phyloP scores from a whole-genome alignment of 257 asterid genomes.

The Nicotiana paniculata region DNA sequence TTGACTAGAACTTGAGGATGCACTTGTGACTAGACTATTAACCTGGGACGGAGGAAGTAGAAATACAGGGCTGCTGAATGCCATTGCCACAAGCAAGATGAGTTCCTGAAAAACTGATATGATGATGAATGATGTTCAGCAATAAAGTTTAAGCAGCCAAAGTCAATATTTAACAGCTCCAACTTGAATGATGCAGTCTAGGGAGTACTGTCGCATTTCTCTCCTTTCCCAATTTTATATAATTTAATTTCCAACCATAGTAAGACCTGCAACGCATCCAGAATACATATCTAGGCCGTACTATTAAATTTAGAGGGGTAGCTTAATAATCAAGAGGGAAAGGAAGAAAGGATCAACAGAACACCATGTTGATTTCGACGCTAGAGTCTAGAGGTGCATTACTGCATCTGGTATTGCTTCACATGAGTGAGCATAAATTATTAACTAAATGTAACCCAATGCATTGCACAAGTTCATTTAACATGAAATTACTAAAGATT shows the following conservation, averaged over 20 bases:
- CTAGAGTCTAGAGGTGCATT: background rate
- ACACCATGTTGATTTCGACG: too few relatives aligned
- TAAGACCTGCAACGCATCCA: background rate
- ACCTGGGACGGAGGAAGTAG: constrained; percentile 65
- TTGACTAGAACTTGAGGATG: background rate
- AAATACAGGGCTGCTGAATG: constrained; percentile 61
- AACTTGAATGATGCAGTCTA: constrained; percentile 1
- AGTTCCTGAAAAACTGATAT: constrained; percentile 68
- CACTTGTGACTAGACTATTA: background rate
- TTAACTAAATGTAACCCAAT: background rate
- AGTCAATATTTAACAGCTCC: background rate
- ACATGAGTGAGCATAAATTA: background rate
- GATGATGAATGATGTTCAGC: background rate
- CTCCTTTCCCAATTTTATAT: background rate
- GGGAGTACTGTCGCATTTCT: background rate
- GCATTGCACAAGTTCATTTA: too few relatives aligned
- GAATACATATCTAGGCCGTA: background rate
- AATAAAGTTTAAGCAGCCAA: background rate
- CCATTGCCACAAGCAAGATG: constrained; percentile 56
- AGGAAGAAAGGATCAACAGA: too few relatives aligned
- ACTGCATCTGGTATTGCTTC: background rate
- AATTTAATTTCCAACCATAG: too few relatives aligned
- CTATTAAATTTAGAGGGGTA: background rate
- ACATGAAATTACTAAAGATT: too few relatives aligned
- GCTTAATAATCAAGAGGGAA: background rate